Percentiles rank a stretch among this genome's conserved stretches.
phyloP scores from a whole-genome alignment of 495 filamentous ascomycete species.

The Ramalina intermedia region DNA sequence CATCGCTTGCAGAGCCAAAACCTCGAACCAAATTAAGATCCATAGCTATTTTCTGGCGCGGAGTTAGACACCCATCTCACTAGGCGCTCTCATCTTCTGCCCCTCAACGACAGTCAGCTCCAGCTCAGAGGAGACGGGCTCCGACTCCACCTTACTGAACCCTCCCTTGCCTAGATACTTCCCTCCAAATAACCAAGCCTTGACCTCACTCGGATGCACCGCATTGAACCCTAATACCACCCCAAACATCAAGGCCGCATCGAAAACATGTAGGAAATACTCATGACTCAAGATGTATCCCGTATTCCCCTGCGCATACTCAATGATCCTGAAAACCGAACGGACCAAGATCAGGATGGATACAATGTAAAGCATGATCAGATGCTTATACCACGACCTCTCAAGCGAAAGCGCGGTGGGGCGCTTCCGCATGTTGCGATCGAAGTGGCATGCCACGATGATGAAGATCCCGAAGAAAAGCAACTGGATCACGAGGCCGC shows the following conservation, averaged over 20 bases:
- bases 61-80: no score
- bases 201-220: conserved; percentile 26
- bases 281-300: conserved; percentile 40
- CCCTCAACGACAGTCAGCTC: no score
- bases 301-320: conserved; percentile 42
- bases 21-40: no score
- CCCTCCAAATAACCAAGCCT: conserved; percentile 1
- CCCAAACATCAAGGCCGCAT: conserved; percentile 41
- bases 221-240: conserved; percentile 36
- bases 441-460: conserved; percentile 21
- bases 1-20: no score
- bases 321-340: conserved; percentile 44
- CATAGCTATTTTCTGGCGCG: no score
- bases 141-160: no score
- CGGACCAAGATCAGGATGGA: conserved; percentile 45
- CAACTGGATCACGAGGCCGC: conserved; percentile 34
- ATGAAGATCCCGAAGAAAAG: conserved; percentile 35
- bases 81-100: no score
- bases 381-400: conserved; percentile 35
- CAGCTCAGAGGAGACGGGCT: no score
- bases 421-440: conserved; percentile 20
- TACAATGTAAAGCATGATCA: conserved; percentile 37
- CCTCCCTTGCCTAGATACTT: background rate
- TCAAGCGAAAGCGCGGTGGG: conserved; percentile 8
- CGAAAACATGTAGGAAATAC: conserved; percentile 49